Evolutionary conservation across 108 stramenopile species (phyloP).

Genomic region (Conticribra weissflogii): DNA sequence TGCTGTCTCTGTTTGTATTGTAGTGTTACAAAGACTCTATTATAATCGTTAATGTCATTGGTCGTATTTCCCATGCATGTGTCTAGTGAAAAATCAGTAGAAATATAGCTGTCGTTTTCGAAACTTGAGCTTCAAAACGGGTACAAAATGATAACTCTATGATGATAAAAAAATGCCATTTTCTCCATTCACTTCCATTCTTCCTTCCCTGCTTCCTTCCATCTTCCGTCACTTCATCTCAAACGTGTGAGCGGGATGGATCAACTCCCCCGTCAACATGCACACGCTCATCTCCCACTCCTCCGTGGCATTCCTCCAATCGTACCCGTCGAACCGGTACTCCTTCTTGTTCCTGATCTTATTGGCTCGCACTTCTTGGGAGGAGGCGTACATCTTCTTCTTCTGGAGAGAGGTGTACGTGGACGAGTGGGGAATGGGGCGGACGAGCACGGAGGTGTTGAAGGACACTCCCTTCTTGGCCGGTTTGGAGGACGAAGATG

Average conservation of each 20-base stretch:
- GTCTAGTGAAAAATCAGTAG: too few relatives aligned
- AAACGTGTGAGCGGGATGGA: slow-evolving; percentile 36
- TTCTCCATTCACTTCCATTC: too few relatives aligned
- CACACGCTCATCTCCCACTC: slow-evolving; percentile 48
- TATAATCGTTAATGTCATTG: too few relatives aligned
- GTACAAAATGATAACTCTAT: too few relatives aligned
- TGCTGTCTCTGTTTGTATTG: too few relatives aligned
- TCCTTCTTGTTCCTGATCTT: slow-evolving; percentile 43
- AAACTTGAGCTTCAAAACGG: too few relatives aligned
- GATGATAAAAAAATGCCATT: too few relatives aligned
- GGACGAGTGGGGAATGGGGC: slow-evolving; percentile 36
- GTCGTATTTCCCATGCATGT: too few relatives aligned
- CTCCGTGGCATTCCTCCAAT: slow-evolving; percentile 45
- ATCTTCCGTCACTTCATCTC: too few relatives aligned
- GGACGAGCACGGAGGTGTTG: slow-evolving; percentile 16
- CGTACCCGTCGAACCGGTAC: slow-evolving; percentile 34
- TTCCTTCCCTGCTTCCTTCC: too few relatives aligned
- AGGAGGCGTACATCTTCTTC: slow-evolving; percentile 33
- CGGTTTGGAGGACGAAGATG: not conserved
- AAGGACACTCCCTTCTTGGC: slow-evolving; percentile 33
- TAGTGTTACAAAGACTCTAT: too few relatives aligned
- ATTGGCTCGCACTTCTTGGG: slow-evolving; percentile 29
- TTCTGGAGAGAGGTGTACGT: slow-evolving; percentile 22
- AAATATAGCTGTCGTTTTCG: too few relatives aligned
- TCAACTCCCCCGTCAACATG: slow-evolving; percentile 37